These are phyloP conservation scores for Metschnikowia lachancei DNA, from an alignment of 805 yeast species.

Conservation along the genomic window DNA sequence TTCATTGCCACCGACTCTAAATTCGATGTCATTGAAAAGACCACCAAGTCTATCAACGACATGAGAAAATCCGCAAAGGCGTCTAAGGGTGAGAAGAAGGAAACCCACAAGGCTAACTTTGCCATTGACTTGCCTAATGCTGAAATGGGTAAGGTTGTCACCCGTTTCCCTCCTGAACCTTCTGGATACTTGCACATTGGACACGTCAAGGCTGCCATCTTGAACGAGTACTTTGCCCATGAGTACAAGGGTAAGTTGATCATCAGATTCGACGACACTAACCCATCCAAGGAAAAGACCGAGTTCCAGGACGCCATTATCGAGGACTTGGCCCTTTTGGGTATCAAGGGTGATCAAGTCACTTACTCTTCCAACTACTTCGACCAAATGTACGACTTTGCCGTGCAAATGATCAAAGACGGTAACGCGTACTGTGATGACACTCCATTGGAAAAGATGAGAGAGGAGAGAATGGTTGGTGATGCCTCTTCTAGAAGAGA, in stretches of 20 bases:
- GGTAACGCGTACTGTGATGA: constrained; percentile 98
- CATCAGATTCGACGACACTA: constrained; percentile 96
- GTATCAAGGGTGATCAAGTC: constrained; percentile 85
- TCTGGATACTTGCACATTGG: constrained; percentile 99
- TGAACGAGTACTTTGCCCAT: constrained; percentile 95
- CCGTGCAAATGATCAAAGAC: constrained; percentile 83
- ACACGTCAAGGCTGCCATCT: constrained; percentile 96
- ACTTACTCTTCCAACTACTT: constrained; percentile 95
- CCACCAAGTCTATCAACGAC: constrained; percentile 69
- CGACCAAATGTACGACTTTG: constrained; percentile 83
- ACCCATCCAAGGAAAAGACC: constrained; percentile 92
- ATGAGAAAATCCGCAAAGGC: constrained; percentile 66
- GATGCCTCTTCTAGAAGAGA: constrained; percentile 89
- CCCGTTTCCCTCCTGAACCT: constrained; percentile 99
- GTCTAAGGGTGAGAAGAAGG: constrained; percentile 70
- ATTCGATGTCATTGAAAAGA: constrained; percentile 66
- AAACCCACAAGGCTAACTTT: constrained; percentile 88
- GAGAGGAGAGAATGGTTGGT: constrained; percentile 99
- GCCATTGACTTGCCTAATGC: constrained; percentile 94
- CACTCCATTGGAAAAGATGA: constrained; percentile 90
- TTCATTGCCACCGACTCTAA: constrained; percentile 57
- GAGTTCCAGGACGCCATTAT: constrained; percentile 93
- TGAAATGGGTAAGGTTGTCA: constrained; percentile 89
- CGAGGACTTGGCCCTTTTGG: constrained; percentile 86
- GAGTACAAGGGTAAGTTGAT: constrained; percentile 94